These are phyloP conservation scores for Botryotinia convoluta DNA, from an alignment of 2,329 filamentous ascomycete species.

Conservation along the genomic window DNA sequence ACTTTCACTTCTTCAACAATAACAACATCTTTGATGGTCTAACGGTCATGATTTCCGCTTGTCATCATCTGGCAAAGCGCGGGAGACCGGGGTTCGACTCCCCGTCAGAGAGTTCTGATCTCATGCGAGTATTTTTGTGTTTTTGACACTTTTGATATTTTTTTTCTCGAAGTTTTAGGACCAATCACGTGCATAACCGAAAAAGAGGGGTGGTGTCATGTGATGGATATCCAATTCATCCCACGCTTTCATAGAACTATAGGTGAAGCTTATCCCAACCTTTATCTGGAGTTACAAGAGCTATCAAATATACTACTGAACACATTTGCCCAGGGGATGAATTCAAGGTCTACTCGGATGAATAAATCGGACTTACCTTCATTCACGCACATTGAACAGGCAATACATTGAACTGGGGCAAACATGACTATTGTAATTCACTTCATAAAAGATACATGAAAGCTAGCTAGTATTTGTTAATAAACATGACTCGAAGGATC, in stretches of 20 bases:
- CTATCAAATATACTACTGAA: neutral
- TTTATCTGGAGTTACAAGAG: neutral
- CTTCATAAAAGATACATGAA: neutral
- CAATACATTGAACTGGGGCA: neutral
- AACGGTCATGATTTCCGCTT: slow-evolving; percentile 41
- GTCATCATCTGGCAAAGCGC: slow-evolving; percentile 30
- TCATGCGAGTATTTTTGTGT: neutral
- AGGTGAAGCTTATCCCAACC: neutral
- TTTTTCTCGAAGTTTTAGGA: neutral
- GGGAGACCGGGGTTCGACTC: slow-evolving; percentile 35
- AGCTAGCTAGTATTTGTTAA: neutral
- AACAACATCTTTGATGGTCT: slow-evolving; percentile 35
- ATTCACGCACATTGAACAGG: neutral
- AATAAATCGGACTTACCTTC: neutral
- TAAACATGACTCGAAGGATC: neutral
- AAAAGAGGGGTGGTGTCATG: neutral
- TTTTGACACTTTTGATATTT: neutral
- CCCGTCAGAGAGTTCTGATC: neutral
- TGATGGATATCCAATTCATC: neutral
- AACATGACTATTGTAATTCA: neutral
- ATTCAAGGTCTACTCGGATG: neutral
- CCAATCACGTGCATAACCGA: neutral
- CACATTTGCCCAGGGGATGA: neutral
- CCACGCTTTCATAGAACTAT: neutral
- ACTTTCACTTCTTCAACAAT: accelerated